Conservation (phyloP, 2,329 filamentous ascomycete species). For the Fusarium falciforme region DNA sequence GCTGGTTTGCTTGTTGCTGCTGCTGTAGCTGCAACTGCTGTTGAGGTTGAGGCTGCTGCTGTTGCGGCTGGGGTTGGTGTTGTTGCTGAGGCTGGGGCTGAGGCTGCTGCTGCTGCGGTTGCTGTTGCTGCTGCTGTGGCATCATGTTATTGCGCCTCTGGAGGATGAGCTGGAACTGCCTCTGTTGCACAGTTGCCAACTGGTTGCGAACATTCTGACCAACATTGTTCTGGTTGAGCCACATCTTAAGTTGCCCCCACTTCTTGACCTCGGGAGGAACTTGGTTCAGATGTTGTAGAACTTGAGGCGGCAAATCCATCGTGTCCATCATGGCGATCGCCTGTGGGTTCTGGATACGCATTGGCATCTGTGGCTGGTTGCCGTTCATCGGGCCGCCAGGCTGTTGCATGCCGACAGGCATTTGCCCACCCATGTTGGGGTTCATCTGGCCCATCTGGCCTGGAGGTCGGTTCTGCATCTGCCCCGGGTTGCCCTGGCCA, state of each 20-base stretch:
- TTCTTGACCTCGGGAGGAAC: constrained; percentile 60
- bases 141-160: constrained; percentile 46
- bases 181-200: constrained; percentile 51
- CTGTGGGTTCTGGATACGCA: constrained; percentile 48
- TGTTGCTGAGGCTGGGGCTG: constrained; percentile 25
- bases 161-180: constrained; percentile 53
- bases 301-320: constrained; percentile 58
- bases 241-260: constrained; percentile 60
- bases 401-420: constrained; percentile 47
- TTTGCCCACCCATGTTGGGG: constrained; percentile 46
- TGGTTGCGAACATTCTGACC: constrained; percentile 47
- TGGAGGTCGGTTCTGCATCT: constrained; percentile 48
- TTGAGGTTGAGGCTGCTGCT: constrained; percentile 35
- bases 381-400: constrained; percentile 40
- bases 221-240: constrained; percentile 53
- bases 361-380: constrained; percentile 45
- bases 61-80: constrained; percentile 40
- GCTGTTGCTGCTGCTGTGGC: constrained; percentile 41
- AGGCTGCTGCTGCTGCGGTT: constrained; percentile 25
- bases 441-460: constrained; percentile 49
- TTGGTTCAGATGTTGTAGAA: constrained; percentile 46
- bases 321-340: constrained; percentile 58
- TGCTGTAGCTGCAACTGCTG: constrained; percentile 22
- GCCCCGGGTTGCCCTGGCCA: constrained; percentile 46
- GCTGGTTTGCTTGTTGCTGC: constrained; percentile 30